Evolutionary conservation across 2,329 filamentous ascomycete genomes (phyloP), one percentile per base, ranked within the genome.

Genomic region (Pseudogymnoascus sp.): DNA sequence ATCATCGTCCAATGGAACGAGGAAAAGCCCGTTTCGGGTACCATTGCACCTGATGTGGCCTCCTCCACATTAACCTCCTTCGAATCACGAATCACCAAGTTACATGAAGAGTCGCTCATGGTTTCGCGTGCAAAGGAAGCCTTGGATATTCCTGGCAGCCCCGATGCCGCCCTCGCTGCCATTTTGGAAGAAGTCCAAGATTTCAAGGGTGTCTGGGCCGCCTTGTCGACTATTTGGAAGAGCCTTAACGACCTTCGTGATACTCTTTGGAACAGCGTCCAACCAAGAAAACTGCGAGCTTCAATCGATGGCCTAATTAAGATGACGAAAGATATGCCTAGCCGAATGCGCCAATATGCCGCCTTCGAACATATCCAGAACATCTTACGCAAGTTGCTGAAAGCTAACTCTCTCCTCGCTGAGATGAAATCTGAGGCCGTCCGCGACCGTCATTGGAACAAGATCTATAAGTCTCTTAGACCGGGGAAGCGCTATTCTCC

Each of bases 241-340:
- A 96, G 90, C 72, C 80, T 99, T 65, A 95, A 97, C 71, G 93
- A 98, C 71, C 89, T 97, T 14, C 87, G 91, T 31, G 96, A 99
- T 70, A 89, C 87, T 61, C 83, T 96, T 1, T 99, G 96, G 96
- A 96, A 89, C 63, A 96, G 91, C 72, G 90, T 99, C 1, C 92
- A 98, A 73, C 93, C 96, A 7, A 86, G 95, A 67, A 99, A 98
- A 78, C 86, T 99, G 64, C 87, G 95, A 38, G 85, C 90, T 69
- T 90, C 91, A 66, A 88, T 99, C 60, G 93, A 99, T 72, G 88
- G 89, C 59, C 83, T 98, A 61, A 91, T 98, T 75, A 96, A 96
- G 80, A 96, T 96, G 84, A 98, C 93, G 37, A 98, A 96, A 78
- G 93, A 98, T 66, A 98, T 99, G 95, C 95, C 96, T 0, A 96